These are phyloP conservation scores for Ambispora gerdemannii DNA, from an alignment of 192 early-diverging fungal species.

Conservation along the genomic window DNA sequence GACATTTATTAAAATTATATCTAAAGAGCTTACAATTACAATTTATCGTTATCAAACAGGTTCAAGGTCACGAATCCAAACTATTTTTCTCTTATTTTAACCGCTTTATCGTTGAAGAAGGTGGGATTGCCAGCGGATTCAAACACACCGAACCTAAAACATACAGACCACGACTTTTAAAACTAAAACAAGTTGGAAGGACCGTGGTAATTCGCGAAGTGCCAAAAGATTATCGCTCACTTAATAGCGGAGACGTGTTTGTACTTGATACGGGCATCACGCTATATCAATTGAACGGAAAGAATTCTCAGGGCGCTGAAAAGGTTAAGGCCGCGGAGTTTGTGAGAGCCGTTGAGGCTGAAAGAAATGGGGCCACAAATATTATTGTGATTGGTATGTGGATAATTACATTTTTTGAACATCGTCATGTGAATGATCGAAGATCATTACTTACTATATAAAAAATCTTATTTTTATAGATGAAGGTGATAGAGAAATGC, in stretches of 20 bases:
- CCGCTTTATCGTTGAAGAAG: slow-evolving; percentile 51
- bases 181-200: slow-evolving; percentile 48
- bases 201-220: slow-evolving; percentile 65
- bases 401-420: neutral
- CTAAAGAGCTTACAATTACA: neutral
- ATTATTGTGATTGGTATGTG: slow-evolving; percentile 62
- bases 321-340: slow-evolving; percentile 69
- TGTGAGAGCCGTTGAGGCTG: slow-evolving; percentile 53
- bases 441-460: slow-evolving; percentile 5
- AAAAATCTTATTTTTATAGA: slow-evolving; percentile 40
- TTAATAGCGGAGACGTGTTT: slow-evolving; percentile 76
- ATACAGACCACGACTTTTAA: slow-evolving; percentile 50
- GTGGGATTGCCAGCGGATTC: slow-evolving; percentile 74
- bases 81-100: slow-evolving; percentile 71
- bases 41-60: slow-evolving; percentile 26
- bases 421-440: neutral
- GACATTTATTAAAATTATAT: neutral
- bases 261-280: slow-evolving; percentile 66
- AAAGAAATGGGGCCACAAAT: slow-evolving; percentile 56
- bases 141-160: slow-evolving; percentile 55
- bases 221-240: slow-evolving; percentile 40
- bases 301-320: slow-evolving; percentile 57
- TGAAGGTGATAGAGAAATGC: slow-evolving; percentile 54
- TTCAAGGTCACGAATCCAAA: slow-evolving; percentile 63
- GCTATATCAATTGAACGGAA: slow-evolving; percentile 71